These are phyloP conservation scores for Lasiosphaeriaceae sp. DNA, from an alignment of 495 filamentous ascomycete species.

Conservation along the genomic window DNA sequence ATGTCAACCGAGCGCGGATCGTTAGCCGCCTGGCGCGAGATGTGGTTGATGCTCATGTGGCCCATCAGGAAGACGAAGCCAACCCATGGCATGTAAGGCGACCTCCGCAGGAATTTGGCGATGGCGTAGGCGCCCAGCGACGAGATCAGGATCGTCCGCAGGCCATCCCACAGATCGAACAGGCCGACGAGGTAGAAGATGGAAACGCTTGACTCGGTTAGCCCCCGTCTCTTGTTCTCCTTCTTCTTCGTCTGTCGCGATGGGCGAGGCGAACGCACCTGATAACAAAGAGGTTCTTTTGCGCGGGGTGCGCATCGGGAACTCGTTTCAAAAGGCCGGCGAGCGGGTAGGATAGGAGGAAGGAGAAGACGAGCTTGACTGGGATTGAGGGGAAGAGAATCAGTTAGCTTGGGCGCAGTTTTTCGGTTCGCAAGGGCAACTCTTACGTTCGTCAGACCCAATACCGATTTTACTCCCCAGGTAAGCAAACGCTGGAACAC, in stretches of 20 bases:
- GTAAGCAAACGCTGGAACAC: slow-evolving; percentile 67
- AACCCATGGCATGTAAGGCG: slow-evolving; percentile 98
- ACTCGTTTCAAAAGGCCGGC: slow-evolving; percentile 86
- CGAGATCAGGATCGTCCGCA: slow-evolving; percentile 74
- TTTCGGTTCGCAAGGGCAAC: background rate
- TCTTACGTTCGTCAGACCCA: slow-evolving; percentile 78
- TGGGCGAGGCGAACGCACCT: slow-evolving; percentile 41
- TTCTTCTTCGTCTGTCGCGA: background rate
- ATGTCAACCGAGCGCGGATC: slow-evolving; percentile 71
- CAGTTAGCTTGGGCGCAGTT: background rate
- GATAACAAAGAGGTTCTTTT: slow-evolving; percentile 88
- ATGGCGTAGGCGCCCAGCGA: slow-evolving; percentile 78
- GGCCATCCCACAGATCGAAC: slow-evolving; percentile 90
- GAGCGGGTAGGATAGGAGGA: slow-evolving; percentile 90
- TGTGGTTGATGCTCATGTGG: slow-evolving; percentile 88
- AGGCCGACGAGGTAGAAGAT: slow-evolving; percentile 90
- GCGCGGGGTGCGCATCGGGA: slow-evolving; percentile 76
- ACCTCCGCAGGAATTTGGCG: slow-evolving; percentile 70
- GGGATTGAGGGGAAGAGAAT: slow-evolving; percentile 17
- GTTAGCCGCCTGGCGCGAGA: slow-evolving; percentile 69
- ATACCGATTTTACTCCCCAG: slow-evolving; percentile 63
- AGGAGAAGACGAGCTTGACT: slow-evolving; percentile 93
- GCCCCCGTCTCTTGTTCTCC: too few relatives aligned
- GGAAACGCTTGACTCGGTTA: slow-evolving; percentile 46
- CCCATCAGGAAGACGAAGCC: slow-evolving; percentile 93